These are phyloP conservation scores for Chaetoceros muelleri DNA, from an alignment of 108 stramenopile species.

Conservation along the genomic window DNA sequence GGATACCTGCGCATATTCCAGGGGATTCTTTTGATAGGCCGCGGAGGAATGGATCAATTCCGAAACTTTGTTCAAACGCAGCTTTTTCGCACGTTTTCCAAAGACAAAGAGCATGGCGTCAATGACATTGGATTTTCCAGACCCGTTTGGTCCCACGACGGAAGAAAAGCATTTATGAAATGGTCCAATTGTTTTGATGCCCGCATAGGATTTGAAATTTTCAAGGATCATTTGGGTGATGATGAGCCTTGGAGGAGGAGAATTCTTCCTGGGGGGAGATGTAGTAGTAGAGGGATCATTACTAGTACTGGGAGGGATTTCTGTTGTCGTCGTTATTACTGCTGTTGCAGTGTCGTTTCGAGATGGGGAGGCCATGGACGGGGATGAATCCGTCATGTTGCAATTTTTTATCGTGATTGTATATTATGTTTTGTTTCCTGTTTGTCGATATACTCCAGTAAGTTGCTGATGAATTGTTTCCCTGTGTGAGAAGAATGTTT, in stretches of 20 bases:
- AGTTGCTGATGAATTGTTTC: no score
- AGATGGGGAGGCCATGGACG: no score
- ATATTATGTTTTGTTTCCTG: no score
- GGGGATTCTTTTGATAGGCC: slow-evolving; percentile 39
- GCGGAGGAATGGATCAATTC: slow-evolving; percentile 93
- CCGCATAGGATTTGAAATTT: slow-evolving; percentile 98
- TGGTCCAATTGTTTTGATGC: slow-evolving; percentile 75
- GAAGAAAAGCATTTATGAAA: slow-evolving; percentile 93
- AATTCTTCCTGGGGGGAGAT: slow-evolving; percentile 5
- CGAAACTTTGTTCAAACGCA: slow-evolving; percentile 92
- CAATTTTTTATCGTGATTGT: no score
- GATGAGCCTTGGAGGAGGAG: slow-evolving; percentile 71
- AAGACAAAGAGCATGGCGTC: slow-evolving; percentile 99
- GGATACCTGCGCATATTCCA: slow-evolving; percentile 75
- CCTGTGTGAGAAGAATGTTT: background rate
- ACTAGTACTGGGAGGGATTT: background rate
- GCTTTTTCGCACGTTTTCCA: slow-evolving; percentile 96
- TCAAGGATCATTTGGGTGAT: slow-evolving; percentile 94
- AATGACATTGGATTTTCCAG: slow-evolving; percentile 97
- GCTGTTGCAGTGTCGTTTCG: no score
- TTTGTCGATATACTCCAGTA: no score
- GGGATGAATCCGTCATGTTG: no score
- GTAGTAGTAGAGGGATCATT: background rate
- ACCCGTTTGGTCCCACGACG: slow-evolving; percentile 93
- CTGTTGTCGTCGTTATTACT: no score